Base-by-base conservation (phyloP, 805 yeast species). In the Myxozyma mucilagina region DNA sequence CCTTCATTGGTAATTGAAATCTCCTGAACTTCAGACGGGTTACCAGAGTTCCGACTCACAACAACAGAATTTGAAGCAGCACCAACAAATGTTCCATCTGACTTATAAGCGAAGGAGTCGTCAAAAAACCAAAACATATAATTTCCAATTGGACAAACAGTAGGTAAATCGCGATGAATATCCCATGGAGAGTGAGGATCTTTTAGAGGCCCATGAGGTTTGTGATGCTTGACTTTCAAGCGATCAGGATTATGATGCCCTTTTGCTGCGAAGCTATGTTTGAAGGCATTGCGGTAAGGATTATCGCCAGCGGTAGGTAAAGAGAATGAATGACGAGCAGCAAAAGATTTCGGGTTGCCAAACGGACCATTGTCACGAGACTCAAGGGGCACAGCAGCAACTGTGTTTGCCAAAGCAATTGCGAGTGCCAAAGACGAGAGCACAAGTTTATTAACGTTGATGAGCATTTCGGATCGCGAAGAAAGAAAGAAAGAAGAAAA, bases 61-160 rank as follows among this genome's bases (percentile, higher is more conserved):
- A 54, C 56, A 24, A 61, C 31, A 14, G 65, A 60, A 54, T 63
- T 63, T 18, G 57, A 47, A 11, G 66, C 61, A 3, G 59, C 59
- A 43, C 64, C 65, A n/a, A 49, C 59, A 31, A 61, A 61, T 2
- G 45, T 16, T 24, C 59, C 65, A 31, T 44, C 59, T 10, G 34
- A 16, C 36, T 32, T 38, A 50, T 56, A 61, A 20, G 47, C 66
- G 31, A 53, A 51, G 32, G 66, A 29, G 57, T 63, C 66, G 51
- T 56, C 61, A 35, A 63, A 63, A 49, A 63, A 62, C 66, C 66
- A 63, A 57, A 63, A 63, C 43, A 56, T 24, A 39, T 49, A 39
- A 32, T 24, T 9, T 29, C 65, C 65, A 42, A 63, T 56, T 6
- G 61, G 54, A 47, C 66, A 63, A 42, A 48, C 24, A 18, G 38